phyloP scores from a whole-genome alignment of 2,329 filamentous ascomycete species.

The Penicillium sp. region DNA sequence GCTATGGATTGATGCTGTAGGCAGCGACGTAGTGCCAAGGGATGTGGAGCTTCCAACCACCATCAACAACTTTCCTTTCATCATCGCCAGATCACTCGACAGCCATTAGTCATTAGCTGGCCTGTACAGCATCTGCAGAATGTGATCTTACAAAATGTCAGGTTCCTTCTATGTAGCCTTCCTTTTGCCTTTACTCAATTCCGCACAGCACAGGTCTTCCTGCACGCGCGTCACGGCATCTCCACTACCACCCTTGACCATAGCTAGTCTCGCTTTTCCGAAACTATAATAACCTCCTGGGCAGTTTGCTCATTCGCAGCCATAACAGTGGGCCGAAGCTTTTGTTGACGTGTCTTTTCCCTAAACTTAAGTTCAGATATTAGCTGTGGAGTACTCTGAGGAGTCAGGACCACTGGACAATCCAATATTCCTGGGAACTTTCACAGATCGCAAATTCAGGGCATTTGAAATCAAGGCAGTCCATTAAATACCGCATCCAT shows the following conservation, averaged over 20 bases:
- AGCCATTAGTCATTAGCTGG: background rate
- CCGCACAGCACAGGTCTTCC: background rate
- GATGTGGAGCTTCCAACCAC: background rate
- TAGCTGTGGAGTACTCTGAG: too few relatives aligned
- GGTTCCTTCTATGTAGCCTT: background rate
- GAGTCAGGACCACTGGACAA: too few relatives aligned
- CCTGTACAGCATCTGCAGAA: background rate
- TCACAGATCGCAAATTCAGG: too few relatives aligned
- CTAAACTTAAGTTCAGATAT: too few relatives aligned
- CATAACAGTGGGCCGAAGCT: too few relatives aligned
- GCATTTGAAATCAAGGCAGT: too few relatives aligned
- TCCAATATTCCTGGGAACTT: too few relatives aligned
- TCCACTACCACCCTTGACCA: background rate
- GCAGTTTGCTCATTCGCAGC: too few relatives aligned
- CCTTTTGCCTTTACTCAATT: background rate
- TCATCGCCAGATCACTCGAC: background rate
- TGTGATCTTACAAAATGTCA: background rate
- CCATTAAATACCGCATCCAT: too few relatives aligned
- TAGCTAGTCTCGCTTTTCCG: too few relatives aligned
- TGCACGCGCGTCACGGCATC: background rate
- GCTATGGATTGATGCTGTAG: background rate
- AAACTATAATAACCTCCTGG: too few relatives aligned
- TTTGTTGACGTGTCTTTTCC: too few relatives aligned
- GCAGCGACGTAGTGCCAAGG: background rate
- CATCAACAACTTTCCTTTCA: background rate